Evolutionary conservation across 768 basidiomycete genomes (phyloP), one percentile per base, ranked within the genome.

Genomic region (Aureoboletus auriporus): DNA sequence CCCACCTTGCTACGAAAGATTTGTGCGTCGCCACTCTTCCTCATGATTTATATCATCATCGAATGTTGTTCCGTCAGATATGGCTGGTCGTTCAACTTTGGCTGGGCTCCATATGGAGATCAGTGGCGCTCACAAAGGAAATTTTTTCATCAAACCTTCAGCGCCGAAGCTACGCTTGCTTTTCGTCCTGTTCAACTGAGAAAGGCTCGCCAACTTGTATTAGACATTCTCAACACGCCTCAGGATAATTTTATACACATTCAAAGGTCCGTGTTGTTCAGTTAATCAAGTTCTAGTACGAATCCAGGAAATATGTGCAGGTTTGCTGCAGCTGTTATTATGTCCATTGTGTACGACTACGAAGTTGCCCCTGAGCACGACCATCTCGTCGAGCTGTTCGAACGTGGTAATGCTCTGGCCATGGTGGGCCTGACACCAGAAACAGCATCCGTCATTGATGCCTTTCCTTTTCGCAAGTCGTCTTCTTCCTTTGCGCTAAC

Each of bases 301-400:
- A 34, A 53, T 11, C 1, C 5, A 6, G 5, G n/a, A 36, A n/a
- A 28, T 23, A 7, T 4, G 7, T 40, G 6, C 33, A 71, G 71
- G 45, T 56, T 63, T 35, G 59, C 69, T 8, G 65, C 70, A 12
- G 60, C 69, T 1, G 64, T 73, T 2, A 62, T 73, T 36, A 58
- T 76, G 47, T 65, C 68, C 13, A 61, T 76, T 12, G 63, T 69
- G 12, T 77, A 77, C 36, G 76, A 73, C 16, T 62, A 68, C 12
- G 54, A 68, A 6, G 62, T 73, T 7, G 63, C 63, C 13, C 57
- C 68, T 8, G 51, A 62, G 29, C 64, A 65, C 1, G 74, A 75
- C 41, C 59, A 62, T 29, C 68, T 72, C 49, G 65, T 76, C 11
- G 51, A 67, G 8, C 52, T 74, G 4, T 67, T 72, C 5, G 68